phyloP scores from a whole-genome alignment of 163 green algal genomes.

The Chlorella variabilis region DNA sequence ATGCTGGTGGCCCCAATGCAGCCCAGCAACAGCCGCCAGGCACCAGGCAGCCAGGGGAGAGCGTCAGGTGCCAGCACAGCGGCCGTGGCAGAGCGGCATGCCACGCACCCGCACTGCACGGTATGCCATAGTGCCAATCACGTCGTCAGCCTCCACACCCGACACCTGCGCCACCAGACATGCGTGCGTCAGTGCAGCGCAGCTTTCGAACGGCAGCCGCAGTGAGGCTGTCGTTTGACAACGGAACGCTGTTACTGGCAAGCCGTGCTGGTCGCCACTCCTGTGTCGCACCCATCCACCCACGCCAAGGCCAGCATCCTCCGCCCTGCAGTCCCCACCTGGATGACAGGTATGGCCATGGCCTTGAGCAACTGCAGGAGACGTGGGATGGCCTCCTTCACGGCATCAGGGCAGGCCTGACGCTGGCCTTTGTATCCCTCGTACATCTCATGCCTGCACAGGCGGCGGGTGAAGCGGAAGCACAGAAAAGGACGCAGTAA shows the following conservation, averaged over 20 bases:
- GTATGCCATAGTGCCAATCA: constrained; percentile 69
- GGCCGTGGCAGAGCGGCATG: no score
- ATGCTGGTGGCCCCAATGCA: no score
- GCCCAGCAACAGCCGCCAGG: background rate
- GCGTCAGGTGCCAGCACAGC: no score
- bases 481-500: no score
- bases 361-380: constrained; percentile 58
- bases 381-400: constrained; percentile 55
- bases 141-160: constrained; percentile 82
- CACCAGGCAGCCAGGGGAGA: no score
- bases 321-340: no score
- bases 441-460: constrained; percentile 72
- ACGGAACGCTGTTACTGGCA: no score
- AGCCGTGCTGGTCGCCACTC: background rate
- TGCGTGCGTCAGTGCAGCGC: background rate
- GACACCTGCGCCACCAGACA: constrained; percentile 42
- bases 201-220: background rate
- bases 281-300: background rate
- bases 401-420: constrained; percentile 49
- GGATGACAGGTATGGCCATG: constrained; percentile 45
- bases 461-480: no score
- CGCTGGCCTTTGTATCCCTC: constrained; percentile 76
- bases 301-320: background rate
- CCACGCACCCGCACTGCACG: constrained; percentile 22
- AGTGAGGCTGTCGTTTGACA: no score